phyloP scores from a whole-genome alignment of 768 basidiomycete species.

The Amanita rubescens region DNA sequence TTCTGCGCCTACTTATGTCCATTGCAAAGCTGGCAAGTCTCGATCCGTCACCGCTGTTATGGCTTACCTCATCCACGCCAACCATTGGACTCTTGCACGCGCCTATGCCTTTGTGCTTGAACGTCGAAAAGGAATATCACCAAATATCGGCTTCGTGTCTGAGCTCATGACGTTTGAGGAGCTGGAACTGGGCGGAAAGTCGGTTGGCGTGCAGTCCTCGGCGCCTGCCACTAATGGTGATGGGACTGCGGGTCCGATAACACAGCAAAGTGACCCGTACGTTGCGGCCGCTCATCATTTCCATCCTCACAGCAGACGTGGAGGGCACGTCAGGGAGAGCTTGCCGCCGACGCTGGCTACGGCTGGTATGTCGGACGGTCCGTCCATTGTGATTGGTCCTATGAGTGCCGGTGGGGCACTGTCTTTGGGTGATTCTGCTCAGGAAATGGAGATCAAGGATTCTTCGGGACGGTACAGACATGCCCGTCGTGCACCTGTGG shows the following conservation, averaged over 20 bases:
- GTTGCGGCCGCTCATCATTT: conserved; percentile 33
- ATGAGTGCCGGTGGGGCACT: conserved; percentile 27
- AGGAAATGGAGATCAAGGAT: conserved; percentile 89
- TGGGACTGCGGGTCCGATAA: conserved; percentile 9
- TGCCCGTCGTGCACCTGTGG: conserved; percentile 78
- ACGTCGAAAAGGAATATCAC: conserved; percentile 89
- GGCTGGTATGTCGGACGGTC: conserved; percentile 27
- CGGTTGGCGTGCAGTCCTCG: conserved; percentile 52
- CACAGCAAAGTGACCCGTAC: conserved; percentile 28
- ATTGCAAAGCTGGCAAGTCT: conserved; percentile 94
- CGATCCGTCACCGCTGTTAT: conserved; percentile 95
- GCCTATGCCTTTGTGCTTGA: conserved; percentile 92
- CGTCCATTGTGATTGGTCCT: conserved; percentile 18
- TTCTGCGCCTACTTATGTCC: conserved; percentile 86
- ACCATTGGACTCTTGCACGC: conserved; percentile 90
- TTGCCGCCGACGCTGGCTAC: conserved; percentile 49
- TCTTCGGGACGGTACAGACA: conserved; percentile 80
- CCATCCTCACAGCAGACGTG: conserved; percentile 35
- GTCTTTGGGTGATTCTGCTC: conserved; percentile 58
- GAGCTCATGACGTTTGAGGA: conserved; percentile 98
- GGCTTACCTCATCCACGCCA: conserved; percentile 95
- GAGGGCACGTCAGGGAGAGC: conserved; percentile 67
- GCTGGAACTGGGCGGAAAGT: conserved; percentile 74
- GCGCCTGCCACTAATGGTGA: conserved; percentile 14
- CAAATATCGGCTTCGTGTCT: conserved; percentile 96